Evolutionary conservation across 345 rosid species (phyloP).

Genomic region (Pugionium dolabratum): DNA sequence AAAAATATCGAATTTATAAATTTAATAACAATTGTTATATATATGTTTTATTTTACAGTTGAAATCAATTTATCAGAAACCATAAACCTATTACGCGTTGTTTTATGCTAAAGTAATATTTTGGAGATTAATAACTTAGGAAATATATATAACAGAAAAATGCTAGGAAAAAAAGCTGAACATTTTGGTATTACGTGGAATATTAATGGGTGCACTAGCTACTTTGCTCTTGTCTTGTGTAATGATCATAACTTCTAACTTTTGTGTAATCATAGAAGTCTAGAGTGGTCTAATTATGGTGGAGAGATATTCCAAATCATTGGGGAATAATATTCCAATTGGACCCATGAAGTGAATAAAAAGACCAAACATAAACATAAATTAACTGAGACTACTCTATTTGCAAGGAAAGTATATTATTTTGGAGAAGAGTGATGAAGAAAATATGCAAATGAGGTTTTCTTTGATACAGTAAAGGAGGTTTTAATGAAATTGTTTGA

Average conservation of each 20-base stretch:
- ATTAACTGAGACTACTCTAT: conserved; percentile 38
- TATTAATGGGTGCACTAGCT: conserved; percentile 22
- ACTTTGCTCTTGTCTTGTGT: conserved; percentile 32
- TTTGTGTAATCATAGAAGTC: conserved; percentile 34
- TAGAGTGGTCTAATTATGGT: conserved; percentile 15
- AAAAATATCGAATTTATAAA: no score
- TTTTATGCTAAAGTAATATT: conserved; percentile 18
- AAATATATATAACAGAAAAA: background rate
- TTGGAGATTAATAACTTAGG: no score
- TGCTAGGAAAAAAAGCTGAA: conserved; percentile 20
- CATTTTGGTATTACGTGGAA: conserved; percentile 29
- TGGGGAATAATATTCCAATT: conserved; percentile 41
- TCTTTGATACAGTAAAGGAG: conserved; percentile 31
- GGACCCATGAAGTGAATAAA: conserved; percentile 32
- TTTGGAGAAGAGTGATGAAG: conserved; percentile 35
- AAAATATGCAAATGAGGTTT: conserved; percentile 27
- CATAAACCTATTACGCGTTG: conserved; percentile 6
- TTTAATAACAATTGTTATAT: no score
- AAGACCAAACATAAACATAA: conserved; percentile 29
- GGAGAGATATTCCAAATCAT: conserved; percentile 42
- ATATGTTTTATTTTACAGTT: conserved; percentile 27
- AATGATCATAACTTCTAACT: conserved; percentile 34
- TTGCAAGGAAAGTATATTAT: conserved; percentile 43
- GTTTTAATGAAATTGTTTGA: conserved; percentile 42
- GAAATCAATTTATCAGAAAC: conserved; percentile 20